Evolutionary conservation across 78 protist genomes (phyloP).

Genomic region (Polysphondylium violaceum): DNA sequence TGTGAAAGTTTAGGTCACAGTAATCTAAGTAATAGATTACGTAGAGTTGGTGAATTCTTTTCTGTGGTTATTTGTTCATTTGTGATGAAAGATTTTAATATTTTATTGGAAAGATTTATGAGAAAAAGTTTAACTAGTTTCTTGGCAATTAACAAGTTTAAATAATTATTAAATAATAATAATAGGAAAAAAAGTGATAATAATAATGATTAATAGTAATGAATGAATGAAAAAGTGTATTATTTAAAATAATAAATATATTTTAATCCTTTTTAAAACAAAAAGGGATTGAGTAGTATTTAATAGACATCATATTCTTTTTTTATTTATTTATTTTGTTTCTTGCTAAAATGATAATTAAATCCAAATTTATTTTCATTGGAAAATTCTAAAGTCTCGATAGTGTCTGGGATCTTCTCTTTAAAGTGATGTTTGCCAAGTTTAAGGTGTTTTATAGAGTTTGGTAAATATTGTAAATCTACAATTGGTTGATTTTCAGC

Average conservation of each 20-base stretch:
- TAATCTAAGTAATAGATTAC: slow-evolving; percentile 21
- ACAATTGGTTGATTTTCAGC: not conserved
- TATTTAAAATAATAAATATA: no score
- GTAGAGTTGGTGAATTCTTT: slow-evolving; percentile 75
- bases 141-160: slow-evolving; percentile 21
- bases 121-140: slow-evolving; percentile 62
- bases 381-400: no score
- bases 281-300: no score
- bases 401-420: no score
- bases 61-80: slow-evolving; percentile 71
- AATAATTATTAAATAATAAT: not conserved
- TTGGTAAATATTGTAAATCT: not conserved
- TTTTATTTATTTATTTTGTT: no score
- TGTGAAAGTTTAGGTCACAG: slow-evolving; percentile 58
- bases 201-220: no score
- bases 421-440: not conserved
- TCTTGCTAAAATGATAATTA: no score
- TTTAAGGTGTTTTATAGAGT: not conserved
- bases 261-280: no score
- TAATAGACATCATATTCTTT: no score
- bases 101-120: slow-evolving; percentile 69
- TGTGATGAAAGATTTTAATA: slow-evolving; percentile 75
- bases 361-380: no score
- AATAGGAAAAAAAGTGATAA: no score
- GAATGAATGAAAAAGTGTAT: no score